Percentiles rank a stretch among this genome's conserved stretches.
phyloP scores from a whole-genome alignment of 2,329 filamentous ascomycete genomes.

The Botrytis medusae region DNA sequence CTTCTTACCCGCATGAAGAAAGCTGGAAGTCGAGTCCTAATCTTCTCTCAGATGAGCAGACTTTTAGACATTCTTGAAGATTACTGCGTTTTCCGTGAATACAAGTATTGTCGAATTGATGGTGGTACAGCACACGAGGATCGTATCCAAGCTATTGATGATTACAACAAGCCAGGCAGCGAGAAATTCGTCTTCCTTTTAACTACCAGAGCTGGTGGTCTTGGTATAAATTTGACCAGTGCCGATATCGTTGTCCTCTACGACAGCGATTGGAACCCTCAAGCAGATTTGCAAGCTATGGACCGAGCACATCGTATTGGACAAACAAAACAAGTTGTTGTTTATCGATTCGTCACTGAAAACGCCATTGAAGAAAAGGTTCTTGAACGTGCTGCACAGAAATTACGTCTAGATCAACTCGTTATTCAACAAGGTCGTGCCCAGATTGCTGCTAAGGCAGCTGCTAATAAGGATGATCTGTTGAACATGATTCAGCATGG shows the following conservation, averaged over 20 bases:
- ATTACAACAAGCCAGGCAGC: conserved; percentile 94
- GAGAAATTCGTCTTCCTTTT: conserved; percentile 97
- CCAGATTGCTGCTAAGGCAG: conserved; percentile 85
- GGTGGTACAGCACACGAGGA: conserved; percentile 96
- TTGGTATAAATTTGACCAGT: conserved; percentile 93
- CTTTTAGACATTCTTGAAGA: conserved; percentile 95
- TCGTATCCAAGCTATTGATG: conserved; percentile 94
- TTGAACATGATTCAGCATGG: conserved; percentile 98
- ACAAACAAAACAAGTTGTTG: conserved; percentile 95
- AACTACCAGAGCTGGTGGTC: conserved; percentile 90
- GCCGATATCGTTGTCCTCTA: conserved; percentile 96
- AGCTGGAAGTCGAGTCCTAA: conserved; percentile 91
- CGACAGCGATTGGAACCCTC: conserved; percentile 98
- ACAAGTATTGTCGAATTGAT: conserved; percentile 96
- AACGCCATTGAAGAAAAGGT: conserved; percentile 99
- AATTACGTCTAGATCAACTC: conserved; percentile 90
- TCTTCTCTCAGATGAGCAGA: conserved; percentile 99
- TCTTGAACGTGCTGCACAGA: conserved; percentile 92
- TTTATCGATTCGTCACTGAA: conserved; percentile 96
- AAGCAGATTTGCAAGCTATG: conserved; percentile 98
- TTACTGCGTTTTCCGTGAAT: conserved; percentile 94
- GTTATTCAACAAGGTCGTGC: conserved; percentile 97
- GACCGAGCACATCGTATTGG: conserved; percentile 97
- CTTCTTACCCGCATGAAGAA: conserved; percentile 78
- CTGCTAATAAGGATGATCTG: conserved; percentile 93